Conservation (phyloP, 2,329 filamentous ascomycete species). For the Talaromyces marneffei region DNA sequence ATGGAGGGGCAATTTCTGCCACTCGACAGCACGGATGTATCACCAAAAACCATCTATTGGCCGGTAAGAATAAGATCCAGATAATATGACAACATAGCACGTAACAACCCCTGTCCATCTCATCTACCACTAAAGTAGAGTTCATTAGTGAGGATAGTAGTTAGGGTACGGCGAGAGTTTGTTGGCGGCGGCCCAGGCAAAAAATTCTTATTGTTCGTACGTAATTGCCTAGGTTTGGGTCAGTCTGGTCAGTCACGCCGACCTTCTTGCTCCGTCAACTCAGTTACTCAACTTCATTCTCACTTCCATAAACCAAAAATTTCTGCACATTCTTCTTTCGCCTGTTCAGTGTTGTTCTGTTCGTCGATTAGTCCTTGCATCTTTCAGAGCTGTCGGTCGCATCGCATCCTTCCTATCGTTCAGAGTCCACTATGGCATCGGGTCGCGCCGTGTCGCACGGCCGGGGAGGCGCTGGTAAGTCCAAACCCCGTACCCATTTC, state of each 20-base stretch:
- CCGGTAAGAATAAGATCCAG: not conserved
- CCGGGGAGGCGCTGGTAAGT: conserved; percentile 65
- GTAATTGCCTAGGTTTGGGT: conserved; percentile 5
- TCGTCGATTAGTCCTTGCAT: not conserved
- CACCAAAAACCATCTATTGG: not conserved
- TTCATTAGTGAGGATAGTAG: not conserved
- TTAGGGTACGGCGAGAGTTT: not conserved
- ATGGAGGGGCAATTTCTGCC: not conserved
- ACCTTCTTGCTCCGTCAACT: conserved; percentile 1
- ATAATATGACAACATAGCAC: conserved; percentile 7
- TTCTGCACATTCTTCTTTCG: not conserved
- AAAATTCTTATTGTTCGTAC: conserved; percentile 5
- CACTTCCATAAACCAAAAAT: not conserved
- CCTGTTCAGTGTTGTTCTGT: not conserved
- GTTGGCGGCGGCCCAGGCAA: not conserved
- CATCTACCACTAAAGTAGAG: not conserved
- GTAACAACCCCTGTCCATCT: not conserved
- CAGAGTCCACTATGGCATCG: conserved; percentile 13
- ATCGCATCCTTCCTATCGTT: not conserved
- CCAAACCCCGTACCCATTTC: not conserved
- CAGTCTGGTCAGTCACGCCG: not conserved
- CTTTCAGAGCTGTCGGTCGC: not conserved
- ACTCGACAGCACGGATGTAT: not conserved
- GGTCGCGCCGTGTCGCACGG: conserved; percentile 55
- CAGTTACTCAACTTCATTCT: not conserved